A percentile compares a stretch with the other conserved stretches of the same genome.
phyloP scores from a whole-genome alignment of 2,329 filamentous ascomycete genomes.

The Amesomyces nigricolor region DNA sequence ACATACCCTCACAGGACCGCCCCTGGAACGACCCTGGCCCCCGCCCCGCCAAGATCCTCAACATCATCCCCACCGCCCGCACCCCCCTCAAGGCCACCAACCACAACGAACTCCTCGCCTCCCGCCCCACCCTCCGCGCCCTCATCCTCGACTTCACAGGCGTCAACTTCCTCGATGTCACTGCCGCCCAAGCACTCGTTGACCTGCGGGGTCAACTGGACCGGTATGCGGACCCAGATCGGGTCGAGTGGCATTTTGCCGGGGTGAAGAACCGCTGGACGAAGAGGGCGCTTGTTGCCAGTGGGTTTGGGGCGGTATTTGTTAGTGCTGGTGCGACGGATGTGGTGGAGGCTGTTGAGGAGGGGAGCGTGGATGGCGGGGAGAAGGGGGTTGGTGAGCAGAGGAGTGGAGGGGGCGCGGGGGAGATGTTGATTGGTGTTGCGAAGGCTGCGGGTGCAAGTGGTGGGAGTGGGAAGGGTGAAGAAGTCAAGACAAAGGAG shows the following conservation, averaged over 20 bases:
- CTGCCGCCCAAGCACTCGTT: conserved; percentile 51
- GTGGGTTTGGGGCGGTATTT: conserved; percentile 44
- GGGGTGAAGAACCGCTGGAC: conserved; percentile 52
- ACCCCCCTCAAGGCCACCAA: conserved; percentile 36
- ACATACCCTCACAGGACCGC: conserved; percentile 33
- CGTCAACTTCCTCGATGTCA: conserved; percentile 53
- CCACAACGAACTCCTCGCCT: conserved; percentile 28
- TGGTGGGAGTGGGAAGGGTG: background rate
- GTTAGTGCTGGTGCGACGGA: conserved; percentile 22
- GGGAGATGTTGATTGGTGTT: conserved; percentile 20
- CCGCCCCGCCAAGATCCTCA: conserved; percentile 30
- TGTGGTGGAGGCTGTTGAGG: background rate
- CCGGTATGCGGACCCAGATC: conserved; percentile 44
- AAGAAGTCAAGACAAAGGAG: conserved; percentile 6
- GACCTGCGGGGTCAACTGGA: conserved; percentile 51
- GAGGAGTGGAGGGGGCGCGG: background rate
- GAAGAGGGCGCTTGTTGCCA: conserved; percentile 48
- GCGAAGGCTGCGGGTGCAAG: background rate
- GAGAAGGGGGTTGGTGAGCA: background rate
- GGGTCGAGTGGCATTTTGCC: conserved; percentile 50
- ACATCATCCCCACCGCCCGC: conserved; percentile 30
- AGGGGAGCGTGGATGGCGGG: background rate
- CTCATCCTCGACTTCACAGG: conserved; percentile 54
- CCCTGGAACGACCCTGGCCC: conserved; percentile 52
- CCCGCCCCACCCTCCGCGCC: conserved; percentile 45